Conservation (phyloP, 2,329 filamentous ascomycete species). For the Botrytis porri region DNA sequence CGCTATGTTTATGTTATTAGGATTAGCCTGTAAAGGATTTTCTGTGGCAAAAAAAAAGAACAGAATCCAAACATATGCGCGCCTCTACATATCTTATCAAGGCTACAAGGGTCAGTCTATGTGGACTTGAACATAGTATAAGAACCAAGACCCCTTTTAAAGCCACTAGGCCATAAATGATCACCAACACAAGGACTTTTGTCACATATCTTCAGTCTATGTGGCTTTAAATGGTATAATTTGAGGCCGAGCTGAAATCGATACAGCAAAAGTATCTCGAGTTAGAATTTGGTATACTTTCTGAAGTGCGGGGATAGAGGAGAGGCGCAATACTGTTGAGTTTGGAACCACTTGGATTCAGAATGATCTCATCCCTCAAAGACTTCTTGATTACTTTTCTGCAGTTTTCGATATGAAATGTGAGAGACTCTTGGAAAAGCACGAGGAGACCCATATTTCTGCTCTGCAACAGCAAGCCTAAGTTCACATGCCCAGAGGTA, state of each 20-base stretch:
- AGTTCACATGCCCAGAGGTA: too few relatives aligned
- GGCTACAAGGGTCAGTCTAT: not conserved
- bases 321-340: not conserved
- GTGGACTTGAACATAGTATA: not conserved
- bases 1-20: not conserved
- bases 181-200: not conserved
- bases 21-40: not conserved
- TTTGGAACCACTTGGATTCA: not conserved
- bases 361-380: not conserved
- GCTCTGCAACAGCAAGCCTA: not conserved
- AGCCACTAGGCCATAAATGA: not conserved
- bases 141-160: not conserved
- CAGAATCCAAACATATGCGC: not conserved
- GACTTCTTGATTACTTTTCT: not conserved
- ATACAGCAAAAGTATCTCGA: not conserved
- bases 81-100: not conserved
- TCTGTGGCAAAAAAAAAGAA: not conserved
- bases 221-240: not conserved
- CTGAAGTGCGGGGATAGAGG: not conserved
- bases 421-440: not conserved
- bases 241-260: not conserved
- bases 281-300: not conserved
- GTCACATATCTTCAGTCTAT: not conserved
- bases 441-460: not conserved
- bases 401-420: not conserved